Evolutionary conservation across 2,329 filamentous ascomycete species (phyloP).

Genomic region (Pyrenochaeta sp.): DNA sequence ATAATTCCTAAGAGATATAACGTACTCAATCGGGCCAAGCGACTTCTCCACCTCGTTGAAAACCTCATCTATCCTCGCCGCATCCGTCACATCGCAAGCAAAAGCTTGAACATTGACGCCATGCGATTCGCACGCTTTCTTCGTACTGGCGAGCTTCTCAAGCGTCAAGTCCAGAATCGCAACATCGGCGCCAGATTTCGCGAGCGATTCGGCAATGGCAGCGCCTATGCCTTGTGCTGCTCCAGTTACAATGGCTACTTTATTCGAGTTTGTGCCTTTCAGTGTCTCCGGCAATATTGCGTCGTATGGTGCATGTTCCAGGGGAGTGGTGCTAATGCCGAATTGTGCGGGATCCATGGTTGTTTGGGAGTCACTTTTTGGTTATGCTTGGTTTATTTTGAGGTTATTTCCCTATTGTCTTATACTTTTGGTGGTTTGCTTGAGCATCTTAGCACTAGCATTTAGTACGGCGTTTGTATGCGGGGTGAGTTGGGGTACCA

Average conservation of each 20-base stretch:
- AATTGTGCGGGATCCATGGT: slow-evolving; percentile 33
- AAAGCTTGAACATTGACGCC: slow-evolving; percentile 29
- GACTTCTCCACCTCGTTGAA: slow-evolving; percentile 27
- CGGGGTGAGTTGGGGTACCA: slow-evolving; percentile 13
- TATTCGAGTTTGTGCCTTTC: slow-evolving; percentile 24
- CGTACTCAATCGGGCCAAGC: slow-evolving; percentile 30
- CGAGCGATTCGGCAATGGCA: slow-evolving; percentile 35
- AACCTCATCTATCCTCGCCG: slow-evolving; percentile 12
- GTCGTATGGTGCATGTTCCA: slow-evolving; percentile 27
- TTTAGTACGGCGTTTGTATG: slow-evolving; percentile 1
- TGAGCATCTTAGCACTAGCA: neutral
- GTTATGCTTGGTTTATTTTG: neutral
- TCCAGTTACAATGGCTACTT: slow-evolving; percentile 38
- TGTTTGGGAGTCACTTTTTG: neutral
- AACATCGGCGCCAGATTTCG: slow-evolving; percentile 33
- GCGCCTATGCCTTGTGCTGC: slow-evolving; percentile 39
- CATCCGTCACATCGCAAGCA: slow-evolving; percentile 32
- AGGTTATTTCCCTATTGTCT: neutral
- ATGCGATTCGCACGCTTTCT: slow-evolving; percentile 26
- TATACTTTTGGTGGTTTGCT: neutral
- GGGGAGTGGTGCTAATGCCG: slow-evolving; percentile 24
- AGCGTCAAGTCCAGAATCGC: slow-evolving; percentile 36
- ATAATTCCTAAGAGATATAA: neutral
- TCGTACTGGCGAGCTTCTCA: slow-evolving; percentile 25
- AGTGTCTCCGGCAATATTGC: slow-evolving; percentile 24